A percentile compares a stretch with the other conserved stretches of the same genome.
Evolutionary conservation across 139 green algal genomes (phyloP).

Genomic region (Coccomyxa sp.): DNA sequence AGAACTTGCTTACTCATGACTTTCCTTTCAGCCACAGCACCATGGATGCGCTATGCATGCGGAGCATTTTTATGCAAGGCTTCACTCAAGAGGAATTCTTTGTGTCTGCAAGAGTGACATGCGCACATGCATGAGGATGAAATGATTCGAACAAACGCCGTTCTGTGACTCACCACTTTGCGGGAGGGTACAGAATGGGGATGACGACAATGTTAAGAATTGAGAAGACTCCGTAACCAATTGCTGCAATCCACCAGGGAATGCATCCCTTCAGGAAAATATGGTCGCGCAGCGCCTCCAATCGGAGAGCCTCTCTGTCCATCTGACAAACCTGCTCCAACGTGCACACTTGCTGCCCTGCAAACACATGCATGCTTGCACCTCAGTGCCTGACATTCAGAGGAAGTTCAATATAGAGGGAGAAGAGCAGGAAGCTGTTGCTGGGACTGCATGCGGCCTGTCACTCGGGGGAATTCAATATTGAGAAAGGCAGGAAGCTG

Average conservation of each 20-base stretch:
- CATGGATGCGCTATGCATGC: too few species aligned
- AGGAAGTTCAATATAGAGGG: not conserved
- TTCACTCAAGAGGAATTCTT: too few species aligned
- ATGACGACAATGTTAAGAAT: not conserved
- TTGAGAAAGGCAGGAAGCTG: too few species aligned
- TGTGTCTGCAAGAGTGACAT: too few species aligned
- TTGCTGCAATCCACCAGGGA: not conserved
- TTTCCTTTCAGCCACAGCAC: too few species aligned
- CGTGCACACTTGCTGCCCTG: not conserved
- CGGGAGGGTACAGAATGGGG: slow-evolving; percentile 11
- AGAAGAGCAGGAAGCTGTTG: not conserved
- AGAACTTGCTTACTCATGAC: too few species aligned
- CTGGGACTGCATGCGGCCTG: not conserved
- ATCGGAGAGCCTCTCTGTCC: not conserved
- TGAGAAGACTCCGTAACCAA: not conserved
- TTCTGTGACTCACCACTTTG: slow-evolving; percentile 25
- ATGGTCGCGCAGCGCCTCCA: not conserved
- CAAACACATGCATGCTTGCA: not conserved
- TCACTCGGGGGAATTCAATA: too few species aligned
- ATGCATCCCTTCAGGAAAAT: not conserved
- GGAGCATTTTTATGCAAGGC: too few species aligned
- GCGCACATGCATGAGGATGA: too few species aligned
- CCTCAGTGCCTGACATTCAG: not conserved
- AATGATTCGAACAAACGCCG: too few species aligned
- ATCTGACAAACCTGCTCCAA: not conserved